These are phyloP conservation scores for Leptographium galeiforme DNA, from an alignment of 2,329 filamentous ascomycete genomes.

Conservation along the genomic window DNA sequence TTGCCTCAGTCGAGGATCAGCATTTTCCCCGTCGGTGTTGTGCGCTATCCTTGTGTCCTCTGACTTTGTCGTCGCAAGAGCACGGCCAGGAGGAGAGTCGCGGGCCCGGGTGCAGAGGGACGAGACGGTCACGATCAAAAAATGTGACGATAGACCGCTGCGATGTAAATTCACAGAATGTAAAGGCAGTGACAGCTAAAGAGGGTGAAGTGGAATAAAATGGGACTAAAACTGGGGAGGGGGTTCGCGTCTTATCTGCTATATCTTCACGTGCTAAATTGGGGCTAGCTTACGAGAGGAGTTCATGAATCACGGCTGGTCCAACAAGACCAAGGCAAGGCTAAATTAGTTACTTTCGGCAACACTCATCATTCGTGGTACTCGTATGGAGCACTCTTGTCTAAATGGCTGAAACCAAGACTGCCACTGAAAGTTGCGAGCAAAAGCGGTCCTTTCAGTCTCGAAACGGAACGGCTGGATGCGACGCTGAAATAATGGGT, in stretches of 20 bases:
- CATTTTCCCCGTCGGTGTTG: neutral
- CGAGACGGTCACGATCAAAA: neutral
- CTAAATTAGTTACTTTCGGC: too few relatives aligned
- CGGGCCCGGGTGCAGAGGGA: neutral
- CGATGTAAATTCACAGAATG: neutral
- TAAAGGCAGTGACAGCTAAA: neutral
- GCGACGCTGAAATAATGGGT: too few relatives aligned
- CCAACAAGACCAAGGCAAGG: too few relatives aligned
- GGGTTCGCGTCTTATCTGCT: neutral
- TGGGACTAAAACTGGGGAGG: neutral
- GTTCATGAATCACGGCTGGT: too few relatives aligned
- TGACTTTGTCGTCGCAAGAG: neutral
- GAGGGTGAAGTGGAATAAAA: neutral
- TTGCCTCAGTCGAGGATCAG: constrained; percentile 1
- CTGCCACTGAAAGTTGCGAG: too few relatives aligned
- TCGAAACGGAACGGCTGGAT: too few relatives aligned
- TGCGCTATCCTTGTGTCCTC: neutral
- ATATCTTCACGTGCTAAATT: constrained; percentile 1
- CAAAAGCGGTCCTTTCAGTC: too few relatives aligned
- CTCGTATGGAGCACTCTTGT: too few relatives aligned
- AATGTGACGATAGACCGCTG: constrained; percentile 1
- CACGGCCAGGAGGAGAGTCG: too few relatives aligned
- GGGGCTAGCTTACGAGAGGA: neutral
- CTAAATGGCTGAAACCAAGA: too few relatives aligned
- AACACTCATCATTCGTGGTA: too few relatives aligned